A percentile compares a stretch with the other conserved stretches of the same genome.
phyloP scores from a whole-genome alignment of 2,329 filamentous ascomycete species.

The Fusarium acutatum region DNA sequence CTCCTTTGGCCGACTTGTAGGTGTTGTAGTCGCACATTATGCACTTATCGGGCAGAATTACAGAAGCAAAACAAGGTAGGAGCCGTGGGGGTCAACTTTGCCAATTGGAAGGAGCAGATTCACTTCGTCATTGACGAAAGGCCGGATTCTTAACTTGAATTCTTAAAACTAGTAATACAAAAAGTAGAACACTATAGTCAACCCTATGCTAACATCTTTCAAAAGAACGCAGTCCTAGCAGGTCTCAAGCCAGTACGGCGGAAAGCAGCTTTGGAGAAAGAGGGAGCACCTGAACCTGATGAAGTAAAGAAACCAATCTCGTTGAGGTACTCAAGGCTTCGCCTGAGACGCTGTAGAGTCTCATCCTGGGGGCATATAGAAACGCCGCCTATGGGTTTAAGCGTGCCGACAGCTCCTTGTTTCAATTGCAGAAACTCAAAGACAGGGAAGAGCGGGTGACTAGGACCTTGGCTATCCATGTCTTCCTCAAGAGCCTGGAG shows the following conservation, averaged over 20 bases:
- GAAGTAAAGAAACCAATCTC: background rate
- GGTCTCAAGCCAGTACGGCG: background rate
- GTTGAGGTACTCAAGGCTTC: background rate
- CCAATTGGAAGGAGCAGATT: no score
- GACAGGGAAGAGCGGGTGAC: background rate
- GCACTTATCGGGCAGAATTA: no score
- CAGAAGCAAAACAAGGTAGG: no score
- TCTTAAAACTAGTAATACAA: no score
- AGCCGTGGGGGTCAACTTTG: no score
- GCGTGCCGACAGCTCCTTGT: background rate
- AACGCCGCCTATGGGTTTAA: background rate
- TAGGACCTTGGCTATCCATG: background rate
- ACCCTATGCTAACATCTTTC: background rate
- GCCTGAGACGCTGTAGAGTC: background rate
- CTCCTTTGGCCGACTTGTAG: no score
- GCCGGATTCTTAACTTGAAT: no score
- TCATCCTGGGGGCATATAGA: background rate
- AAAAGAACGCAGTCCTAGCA: background rate
- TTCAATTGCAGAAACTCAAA: background rate
- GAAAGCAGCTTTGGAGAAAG: background rate
- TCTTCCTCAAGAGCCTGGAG: background rate
- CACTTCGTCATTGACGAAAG: no score
- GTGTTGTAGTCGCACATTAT: no score
- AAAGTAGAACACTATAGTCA: no score
- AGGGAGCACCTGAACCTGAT: background rate